Evolutionary conservation across 2,329 filamentous ascomycete species (phyloP).

Genomic region (Fusarium odoratissimum): DNA sequence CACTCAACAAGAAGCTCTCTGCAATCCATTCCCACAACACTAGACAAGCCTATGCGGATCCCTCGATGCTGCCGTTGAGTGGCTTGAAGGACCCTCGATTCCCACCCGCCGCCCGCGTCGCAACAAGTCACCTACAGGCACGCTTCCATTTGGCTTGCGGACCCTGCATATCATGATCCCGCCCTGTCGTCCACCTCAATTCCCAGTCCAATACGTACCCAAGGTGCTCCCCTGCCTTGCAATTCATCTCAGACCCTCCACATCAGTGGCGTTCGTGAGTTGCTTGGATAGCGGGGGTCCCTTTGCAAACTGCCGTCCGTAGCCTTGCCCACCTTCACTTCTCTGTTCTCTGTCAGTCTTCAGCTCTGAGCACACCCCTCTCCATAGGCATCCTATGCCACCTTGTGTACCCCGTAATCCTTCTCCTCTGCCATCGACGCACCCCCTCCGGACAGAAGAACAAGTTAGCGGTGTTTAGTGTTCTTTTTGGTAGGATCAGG

Average conservation of each 20-base stretch:
- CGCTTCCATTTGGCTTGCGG: conserved; percentile 40
- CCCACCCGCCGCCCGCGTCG: conserved; percentile 37
- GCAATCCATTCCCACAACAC: conserved; percentile 43
- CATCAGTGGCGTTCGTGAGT: conserved; percentile 47
- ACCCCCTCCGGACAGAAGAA: conserved; percentile 34
- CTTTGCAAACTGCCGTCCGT: conserved; percentile 49
- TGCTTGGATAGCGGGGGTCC: conserved; percentile 41
- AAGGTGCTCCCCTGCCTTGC: conserved; percentile 22
- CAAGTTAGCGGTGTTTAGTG: background rate
- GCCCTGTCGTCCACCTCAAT: conserved; percentile 42
- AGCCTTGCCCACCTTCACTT: conserved; percentile 46
- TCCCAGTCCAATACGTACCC: conserved; percentile 42
- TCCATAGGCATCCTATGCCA: conserved; percentile 11
- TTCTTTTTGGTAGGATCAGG: conserved; percentile 25
- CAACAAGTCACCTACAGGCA: conserved; percentile 37
- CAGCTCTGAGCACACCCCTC: conserved; percentile 36
- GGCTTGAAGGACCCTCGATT: conserved; percentile 44
- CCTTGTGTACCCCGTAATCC: conserved; percentile 40
- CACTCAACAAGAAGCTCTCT: conserved; percentile 37
- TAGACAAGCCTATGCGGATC: conserved; percentile 45
- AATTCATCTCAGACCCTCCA: conserved; percentile 47
- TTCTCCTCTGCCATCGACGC: conserved; percentile 33
- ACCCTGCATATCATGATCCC: conserved; percentile 47
- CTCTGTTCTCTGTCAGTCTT: conserved; percentile 13
- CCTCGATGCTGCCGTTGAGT: conserved; percentile 47